Evolutionary conservation across 1,284 basidiomycete genomes (phyloP).

Genomic region (Trichosporon asahii): DNA sequence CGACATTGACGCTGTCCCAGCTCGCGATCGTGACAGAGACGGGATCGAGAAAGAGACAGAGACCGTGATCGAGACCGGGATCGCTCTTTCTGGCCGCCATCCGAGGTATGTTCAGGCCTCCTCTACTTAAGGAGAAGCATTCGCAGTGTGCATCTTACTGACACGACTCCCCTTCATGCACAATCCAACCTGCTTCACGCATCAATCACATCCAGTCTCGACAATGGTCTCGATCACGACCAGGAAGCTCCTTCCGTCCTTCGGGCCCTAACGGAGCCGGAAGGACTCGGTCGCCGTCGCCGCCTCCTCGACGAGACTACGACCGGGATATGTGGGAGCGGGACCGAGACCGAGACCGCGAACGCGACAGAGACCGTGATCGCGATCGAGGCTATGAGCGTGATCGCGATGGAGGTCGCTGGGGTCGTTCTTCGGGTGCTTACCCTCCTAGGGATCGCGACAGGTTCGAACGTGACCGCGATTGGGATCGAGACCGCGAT

Average conservation of each 20-base stretch:
- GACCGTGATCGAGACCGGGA: neutral
- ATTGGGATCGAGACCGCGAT: slow-evolving; percentile 21
- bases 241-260: slow-evolving; percentile 18
- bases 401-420: slow-evolving; percentile 11
- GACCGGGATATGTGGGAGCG: slow-evolving; percentile 16
- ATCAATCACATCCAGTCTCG: slow-evolving; percentile 10
- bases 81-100: slow-evolving; percentile 16
- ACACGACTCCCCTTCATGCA: neutral
- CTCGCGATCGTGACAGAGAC: slow-evolving; percentile 17
- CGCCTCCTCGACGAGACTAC: slow-evolving; percentile 16
- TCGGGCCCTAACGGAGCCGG: slow-evolving; percentile 19
- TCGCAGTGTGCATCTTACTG: neutral
- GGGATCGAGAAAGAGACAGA: slow-evolving; percentile 11
- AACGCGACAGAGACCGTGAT: slow-evolving; percentile 15
- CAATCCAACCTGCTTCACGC: neutral
- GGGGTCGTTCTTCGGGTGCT: neutral
- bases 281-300: slow-evolving; percentile 19
- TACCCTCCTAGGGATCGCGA: slow-evolving; percentile 18
- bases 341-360: slow-evolving; percentile 19
- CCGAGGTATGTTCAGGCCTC: slow-evolving; percentile 17
- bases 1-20: slow-evolving; percentile 27
- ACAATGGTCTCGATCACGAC: slow-evolving; percentile 15
- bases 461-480: slow-evolving; percentile 17
- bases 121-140: neutral
- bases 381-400: slow-evolving; percentile 19